These are phyloP conservation scores for Eucalyptus shirleyi DNA, from an alignment of 345 rosid species.

Conservation along the genomic window DNA sequence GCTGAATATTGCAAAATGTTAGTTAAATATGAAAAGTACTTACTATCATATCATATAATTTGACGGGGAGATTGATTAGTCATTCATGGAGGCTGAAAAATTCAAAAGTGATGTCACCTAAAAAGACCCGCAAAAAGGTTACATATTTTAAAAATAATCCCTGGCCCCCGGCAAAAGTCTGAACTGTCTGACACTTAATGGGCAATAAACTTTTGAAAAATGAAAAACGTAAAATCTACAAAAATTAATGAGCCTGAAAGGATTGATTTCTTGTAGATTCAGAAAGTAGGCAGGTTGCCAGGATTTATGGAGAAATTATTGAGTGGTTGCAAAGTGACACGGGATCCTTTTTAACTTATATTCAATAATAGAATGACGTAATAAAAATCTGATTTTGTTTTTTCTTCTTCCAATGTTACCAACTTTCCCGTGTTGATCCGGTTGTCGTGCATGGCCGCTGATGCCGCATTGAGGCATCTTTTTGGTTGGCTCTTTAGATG, in stretches of 20 bases:
- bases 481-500: not conserved
- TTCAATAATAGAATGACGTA: not conserved
- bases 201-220: not conserved
- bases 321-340: not conserved
- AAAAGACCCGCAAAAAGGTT: not conserved
- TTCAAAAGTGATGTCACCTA: not conserved
- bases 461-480: not conserved
- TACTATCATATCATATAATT: not conserved
- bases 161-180: not conserved
- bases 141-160: not conserved
- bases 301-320: not conserved
- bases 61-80: not conserved
- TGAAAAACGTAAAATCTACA: not conserved
- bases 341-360: not conserved
- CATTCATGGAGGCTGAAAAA: not conserved
- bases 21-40: not conserved
- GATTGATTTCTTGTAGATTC: not conserved
- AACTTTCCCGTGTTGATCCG: not conserved
- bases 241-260: not conserved
- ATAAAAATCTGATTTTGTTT: not conserved
- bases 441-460: not conserved
- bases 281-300: not conserved
- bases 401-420: not conserved
- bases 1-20: not conserved
- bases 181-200: not conserved